Base-by-base conservation (phyloP, 2,329 filamentous ascomycete species). In the Remersonia thermophila region DNA sequence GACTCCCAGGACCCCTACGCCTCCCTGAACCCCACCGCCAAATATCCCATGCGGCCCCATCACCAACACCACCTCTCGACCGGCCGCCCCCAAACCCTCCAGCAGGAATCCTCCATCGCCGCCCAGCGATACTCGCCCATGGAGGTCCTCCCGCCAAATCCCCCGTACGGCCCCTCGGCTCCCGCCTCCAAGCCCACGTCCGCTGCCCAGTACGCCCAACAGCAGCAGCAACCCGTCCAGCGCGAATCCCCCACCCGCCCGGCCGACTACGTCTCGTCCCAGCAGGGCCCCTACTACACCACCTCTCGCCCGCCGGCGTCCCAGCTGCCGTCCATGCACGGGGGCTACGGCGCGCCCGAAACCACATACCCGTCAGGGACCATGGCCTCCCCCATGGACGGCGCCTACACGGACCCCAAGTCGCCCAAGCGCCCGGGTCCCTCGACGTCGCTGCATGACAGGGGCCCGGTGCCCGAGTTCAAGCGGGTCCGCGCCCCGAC, bases 91-190 rank as follows among this genome's bases (percentile, higher is more conserved):
- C 49, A 76, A 41, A 84, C 73, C 43, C 74, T 85, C 49, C 80
- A 89, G 56, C 77, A 78, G 47, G 78, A 89, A 53, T 77, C 83
- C 40, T 91, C 85, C 30, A 71, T 83, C 34, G 84, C 85, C 39
- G 83, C 86, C 41, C 83, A 93, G 57, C 77, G 87, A 55, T 96
- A 96, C 62, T 96, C 89, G 32, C 91, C 89, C 45, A 95, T 95
- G 87, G 89, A 94, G 57, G 73, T 77, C 12, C 66, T 93, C 42
- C 85, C 86, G 42, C 83, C 86, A 28, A 76, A 80, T 25, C 80
- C 83, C 38, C 78, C 85, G 25, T 93, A 93, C 61, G 71, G 74
- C 5, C 20, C n/a, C n/a, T n/a, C 20, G 20, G 9, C 20, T 23
- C 5, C 20, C 20, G 20, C 5, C 31, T 55, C 69, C 31, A 62